phyloP scores from a whole-genome alignment of 768 basidiomycete species.

The Suillus subalutaceus region DNA sequence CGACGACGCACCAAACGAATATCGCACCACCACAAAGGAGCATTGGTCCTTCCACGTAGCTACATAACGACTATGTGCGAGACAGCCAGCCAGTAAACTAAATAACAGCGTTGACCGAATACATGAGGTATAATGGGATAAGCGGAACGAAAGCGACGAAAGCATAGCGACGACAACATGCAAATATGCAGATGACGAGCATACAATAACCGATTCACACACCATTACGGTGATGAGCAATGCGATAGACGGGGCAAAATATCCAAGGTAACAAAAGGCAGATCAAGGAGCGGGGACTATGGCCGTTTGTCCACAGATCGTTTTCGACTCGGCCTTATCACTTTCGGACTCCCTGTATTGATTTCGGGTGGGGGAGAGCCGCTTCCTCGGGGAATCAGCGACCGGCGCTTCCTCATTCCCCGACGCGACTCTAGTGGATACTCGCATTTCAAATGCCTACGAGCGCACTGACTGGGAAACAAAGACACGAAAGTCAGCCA shows the following conservation, averaged over 20 bases:
- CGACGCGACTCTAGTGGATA: constrained; percentile 72
- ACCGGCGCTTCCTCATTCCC: constrained; percentile 56
- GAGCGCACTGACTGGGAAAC: constrained; percentile 65
- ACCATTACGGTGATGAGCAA: constrained; percentile 3
- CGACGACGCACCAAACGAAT: not conserved
- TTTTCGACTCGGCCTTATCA: constrained; percentile 31
- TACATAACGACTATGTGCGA: constrained; percentile 26
- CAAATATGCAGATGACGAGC: constrained; percentile 12
- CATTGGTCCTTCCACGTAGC: not conserved
- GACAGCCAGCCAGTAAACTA: constrained; percentile 27
- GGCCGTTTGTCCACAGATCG: constrained; percentile 30
- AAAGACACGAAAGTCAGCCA: constrained; percentile 28
- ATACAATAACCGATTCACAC: constrained; percentile 11
- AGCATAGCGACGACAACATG: constrained; percentile 27
- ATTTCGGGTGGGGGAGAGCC: constrained; percentile 30
- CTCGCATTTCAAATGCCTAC: constrained; percentile 69
- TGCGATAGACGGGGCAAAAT: not conserved
- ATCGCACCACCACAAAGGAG: not conserved
- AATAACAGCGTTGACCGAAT: constrained; percentile 22
- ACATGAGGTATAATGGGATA: constrained; percentile 34
- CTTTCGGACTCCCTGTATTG: constrained; percentile 27
- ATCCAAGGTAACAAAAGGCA: not conserved
- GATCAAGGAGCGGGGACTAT: constrained; percentile 6
- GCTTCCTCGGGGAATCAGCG: constrained; percentile 34
- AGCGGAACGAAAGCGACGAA: constrained; percentile 14